These are phyloP conservation scores for Fraxinus ornus DNA, from an alignment of 305 asterid genomes.

Conservation along the genomic window DNA sequence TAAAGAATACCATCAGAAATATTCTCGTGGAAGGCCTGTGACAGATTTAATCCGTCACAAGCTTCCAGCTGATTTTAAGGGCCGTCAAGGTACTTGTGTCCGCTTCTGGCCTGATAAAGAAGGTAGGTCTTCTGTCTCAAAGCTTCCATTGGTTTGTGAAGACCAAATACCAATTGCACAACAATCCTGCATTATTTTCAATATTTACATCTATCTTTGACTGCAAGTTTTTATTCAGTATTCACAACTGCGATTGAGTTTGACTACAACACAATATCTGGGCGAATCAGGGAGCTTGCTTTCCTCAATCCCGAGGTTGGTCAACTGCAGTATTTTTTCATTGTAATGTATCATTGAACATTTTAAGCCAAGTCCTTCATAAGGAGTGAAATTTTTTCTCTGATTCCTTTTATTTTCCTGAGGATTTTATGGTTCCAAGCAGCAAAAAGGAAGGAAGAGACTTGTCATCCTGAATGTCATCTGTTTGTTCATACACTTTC, in stretches of 20 bases:
- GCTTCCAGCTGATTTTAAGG: slow-evolving; percentile 57
- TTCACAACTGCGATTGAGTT: slow-evolving; percentile 73
- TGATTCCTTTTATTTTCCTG: slow-evolving; percentile 1
- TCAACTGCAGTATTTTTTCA: slow-evolving; percentile 19
- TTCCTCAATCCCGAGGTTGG: slow-evolving; percentile 92
- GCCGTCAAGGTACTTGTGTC: slow-evolving; percentile 68
- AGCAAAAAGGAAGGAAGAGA: not conserved
- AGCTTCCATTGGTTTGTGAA: slow-evolving; percentile 15
- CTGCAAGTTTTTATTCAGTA: slow-evolving; percentile 47
- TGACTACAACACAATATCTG: slow-evolving; percentile 83
- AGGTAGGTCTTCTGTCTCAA: slow-evolving; percentile 40
- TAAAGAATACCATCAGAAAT: slow-evolving; percentile 77
- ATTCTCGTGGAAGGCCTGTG: slow-evolving; percentile 83
- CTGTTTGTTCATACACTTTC: not conserved
- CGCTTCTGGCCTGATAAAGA: slow-evolving; percentile 94
- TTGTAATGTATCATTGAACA: slow-evolving; percentile 19
- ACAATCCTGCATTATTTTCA: slow-evolving; percentile 14
- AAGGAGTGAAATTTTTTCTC: not conserved
- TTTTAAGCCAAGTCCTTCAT: not conserved
- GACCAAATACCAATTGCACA: slow-evolving; percentile 1
- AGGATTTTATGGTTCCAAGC: not conserved
- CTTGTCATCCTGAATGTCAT: not conserved
- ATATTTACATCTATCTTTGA: slow-evolving; percentile 13
- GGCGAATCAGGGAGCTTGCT: slow-evolving; percentile 96
- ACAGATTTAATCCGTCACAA: slow-evolving; percentile 51